Evolutionary conservation across 768 basidiomycete species (phyloP).

Genomic region (Dacryopinax primogenitus): DNA sequence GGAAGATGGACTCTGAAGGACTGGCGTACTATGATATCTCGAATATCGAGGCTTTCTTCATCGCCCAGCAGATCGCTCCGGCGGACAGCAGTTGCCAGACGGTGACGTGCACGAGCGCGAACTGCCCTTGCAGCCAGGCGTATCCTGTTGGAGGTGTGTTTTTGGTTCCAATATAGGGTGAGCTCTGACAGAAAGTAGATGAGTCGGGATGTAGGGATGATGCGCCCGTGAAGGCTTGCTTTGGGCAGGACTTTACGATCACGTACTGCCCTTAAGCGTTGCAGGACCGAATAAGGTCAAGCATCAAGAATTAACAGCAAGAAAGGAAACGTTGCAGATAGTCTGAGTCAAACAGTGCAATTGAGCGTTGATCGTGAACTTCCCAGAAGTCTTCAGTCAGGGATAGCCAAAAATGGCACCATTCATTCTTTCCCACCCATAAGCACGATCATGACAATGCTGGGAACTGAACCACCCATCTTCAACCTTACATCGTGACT

Average conservation of each 20-base stretch:
- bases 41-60: neutral
- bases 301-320: neutral
- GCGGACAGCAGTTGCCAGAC: neutral
- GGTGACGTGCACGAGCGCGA: constrained; percentile 1
- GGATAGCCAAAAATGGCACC: too few relatives aligned
- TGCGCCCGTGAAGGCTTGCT: constrained; percentile 1
- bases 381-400: too few relatives aligned
- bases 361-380: too few relatives aligned
- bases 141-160: constrained; percentile 3
- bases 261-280: neutral
- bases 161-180: neutral
- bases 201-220: neutral
- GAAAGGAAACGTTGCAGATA: too few relatives aligned
- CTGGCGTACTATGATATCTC: neutral
- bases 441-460: too few relatives aligned
- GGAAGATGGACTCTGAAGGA: neutral
- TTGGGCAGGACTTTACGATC: neutral
- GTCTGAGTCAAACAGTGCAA: too few relatives aligned
- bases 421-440: too few relatives aligned
- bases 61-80: constrained; percentile 6
- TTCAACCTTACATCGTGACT: too few relatives aligned
- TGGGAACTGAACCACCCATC: too few relatives aligned
- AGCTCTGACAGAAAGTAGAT: neutral
- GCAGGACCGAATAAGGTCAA: neutral
- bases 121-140: neutral